Base-by-base conservation (phyloP, 345 rosid genomes). In the Syzygium aromaticum region DNA sequence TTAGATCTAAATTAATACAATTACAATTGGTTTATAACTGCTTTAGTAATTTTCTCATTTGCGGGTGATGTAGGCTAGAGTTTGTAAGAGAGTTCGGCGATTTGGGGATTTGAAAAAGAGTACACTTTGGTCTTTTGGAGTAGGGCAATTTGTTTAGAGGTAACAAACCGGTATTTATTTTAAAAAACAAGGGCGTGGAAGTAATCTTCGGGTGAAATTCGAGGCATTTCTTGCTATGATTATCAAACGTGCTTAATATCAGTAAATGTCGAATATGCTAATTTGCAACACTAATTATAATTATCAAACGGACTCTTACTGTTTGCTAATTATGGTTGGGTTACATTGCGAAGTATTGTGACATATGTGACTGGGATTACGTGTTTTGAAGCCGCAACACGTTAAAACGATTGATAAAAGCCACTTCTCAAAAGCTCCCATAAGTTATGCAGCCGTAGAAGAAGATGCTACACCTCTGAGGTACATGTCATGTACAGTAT, bases 291-390 rank as follows among this genome's bases (percentile, higher is more conserved):
- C 54, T 52, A 14, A 4, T 52, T n/a, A 6, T 30, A 61, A 7
- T n/a, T 61, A n/a, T 3, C 4, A n/a, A 13, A 61, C 13, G 17
- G 73, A n/a, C 38, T 0, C 1, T 0, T 6, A 61, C 9, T 6
- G 19, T n/a, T 61, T 61, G 73, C 0, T n/a, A 7, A 6, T 61
- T 61, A n/a, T 7, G n/a, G 14, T 0, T 6, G 33, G 9, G 15
- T 61, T 14, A n/a, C 5, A 0, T 61, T 0, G 10, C 0, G 9
- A 59, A 14, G 0, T 11, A 27, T 0, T 0, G 0, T 27, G 27
- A 27, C 2, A 25, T 0, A 14, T 5, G 64, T 1, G 16, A 27
- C 25, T 59, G 64, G 27, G 16, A 59, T 10, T 25, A 27, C 7
- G 1, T 11, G 16, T 25, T 59, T 27, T 11, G 25, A 27, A 59